These are phyloP conservation scores for Neodidymelliopsis sp. DNA, from an alignment of 2,329 filamentous ascomycete species.

Conservation along the genomic window DNA sequence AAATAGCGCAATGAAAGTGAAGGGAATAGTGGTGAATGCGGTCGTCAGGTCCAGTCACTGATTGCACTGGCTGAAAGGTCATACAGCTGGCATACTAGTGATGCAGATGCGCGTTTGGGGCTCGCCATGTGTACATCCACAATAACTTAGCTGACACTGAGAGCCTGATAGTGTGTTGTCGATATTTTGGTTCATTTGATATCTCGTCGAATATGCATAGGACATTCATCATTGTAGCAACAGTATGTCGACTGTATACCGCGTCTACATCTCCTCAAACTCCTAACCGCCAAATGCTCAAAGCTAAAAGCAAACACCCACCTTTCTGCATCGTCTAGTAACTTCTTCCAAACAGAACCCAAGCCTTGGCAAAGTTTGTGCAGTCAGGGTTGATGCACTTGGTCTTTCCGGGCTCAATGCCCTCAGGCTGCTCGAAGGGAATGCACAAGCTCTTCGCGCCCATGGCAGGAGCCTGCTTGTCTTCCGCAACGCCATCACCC, in stretches of 20 bases:
- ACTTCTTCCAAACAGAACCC: slow-evolving; percentile 85
- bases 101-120: neutral
- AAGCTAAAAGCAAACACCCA: slow-evolving; percentile 14
- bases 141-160: neutral
- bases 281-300: slow-evolving; percentile 32
- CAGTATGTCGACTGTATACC: slow-evolving; percentile 17
- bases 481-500: slow-evolving; percentile 72
- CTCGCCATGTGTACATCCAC: neutral
- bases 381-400: slow-evolving; percentile 94
- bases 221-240: slow-evolving; percentile 7
- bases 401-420: slow-evolving; percentile 79
- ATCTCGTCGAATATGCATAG: slow-evolving; percentile 8
- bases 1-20: neutral
- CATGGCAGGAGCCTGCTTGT: slow-evolving; percentile 77
- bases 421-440: slow-evolving; percentile 85
- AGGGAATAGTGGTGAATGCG: slow-evolving; percentile 1
- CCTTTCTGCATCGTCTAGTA: slow-evolving; percentile 31
- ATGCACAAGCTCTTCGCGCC: slow-evolving; percentile 80
- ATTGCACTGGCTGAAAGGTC: too few relatives aligned
- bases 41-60: too few relatives aligned
- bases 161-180: neutral
- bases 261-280: slow-evolving; percentile 24
- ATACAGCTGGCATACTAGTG: neutral
- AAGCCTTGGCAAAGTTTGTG: slow-evolving; percentile 76
- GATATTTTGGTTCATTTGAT: slow-evolving; percentile 5